phyloP scores from a whole-genome alignment of 192 early-diverging fungal species.

The Anaeromyces robustus region DNA sequence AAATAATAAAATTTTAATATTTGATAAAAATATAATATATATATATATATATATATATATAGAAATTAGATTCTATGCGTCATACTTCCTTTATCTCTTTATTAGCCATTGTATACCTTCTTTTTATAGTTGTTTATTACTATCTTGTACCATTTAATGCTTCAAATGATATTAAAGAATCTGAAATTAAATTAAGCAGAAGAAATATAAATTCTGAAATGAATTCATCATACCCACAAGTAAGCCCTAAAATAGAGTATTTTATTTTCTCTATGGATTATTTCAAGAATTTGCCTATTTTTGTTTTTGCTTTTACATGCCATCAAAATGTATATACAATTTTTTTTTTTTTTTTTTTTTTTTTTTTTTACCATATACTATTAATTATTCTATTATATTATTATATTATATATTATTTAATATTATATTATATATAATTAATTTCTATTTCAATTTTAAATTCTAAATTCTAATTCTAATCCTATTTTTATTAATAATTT shows the following conservation, averaged over 20 bases:
- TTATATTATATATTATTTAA: too few relatives aligned
- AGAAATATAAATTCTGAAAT: neutral
- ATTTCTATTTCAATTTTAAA: too few relatives aligned
- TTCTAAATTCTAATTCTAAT: too few relatives aligned
- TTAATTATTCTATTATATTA: too few relatives aligned
- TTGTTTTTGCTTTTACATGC: constrained; percentile 98
- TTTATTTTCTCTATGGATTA: constrained; percentile 44
- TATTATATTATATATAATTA: too few relatives aligned
- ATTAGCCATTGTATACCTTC: constrained; percentile 66
- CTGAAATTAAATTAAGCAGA: too few relatives aligned
- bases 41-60: constrained; percentile 7
- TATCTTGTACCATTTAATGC: constrained; percentile 30
- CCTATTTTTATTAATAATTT: too few relatives aligned
- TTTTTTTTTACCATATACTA: too few relatives aligned
- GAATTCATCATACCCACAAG: constrained; percentile 15
- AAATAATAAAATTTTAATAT: too few relatives aligned
- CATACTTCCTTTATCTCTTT: constrained; percentile 83
- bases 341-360: too few relatives aligned
- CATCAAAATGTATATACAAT: constrained; percentile 81
- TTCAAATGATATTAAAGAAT: too few relatives aligned
- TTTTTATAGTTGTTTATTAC: constrained; percentile 67
- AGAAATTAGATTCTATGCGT: constrained; percentile 71
- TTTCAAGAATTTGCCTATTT: constrained; percentile 74
- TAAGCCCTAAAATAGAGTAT: constrained; percentile 9
- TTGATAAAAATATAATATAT: too few relatives aligned